phyloP scores from a whole-genome alignment of 1,284 basidiomycete species.

The Fomitopsis betulina region DNA sequence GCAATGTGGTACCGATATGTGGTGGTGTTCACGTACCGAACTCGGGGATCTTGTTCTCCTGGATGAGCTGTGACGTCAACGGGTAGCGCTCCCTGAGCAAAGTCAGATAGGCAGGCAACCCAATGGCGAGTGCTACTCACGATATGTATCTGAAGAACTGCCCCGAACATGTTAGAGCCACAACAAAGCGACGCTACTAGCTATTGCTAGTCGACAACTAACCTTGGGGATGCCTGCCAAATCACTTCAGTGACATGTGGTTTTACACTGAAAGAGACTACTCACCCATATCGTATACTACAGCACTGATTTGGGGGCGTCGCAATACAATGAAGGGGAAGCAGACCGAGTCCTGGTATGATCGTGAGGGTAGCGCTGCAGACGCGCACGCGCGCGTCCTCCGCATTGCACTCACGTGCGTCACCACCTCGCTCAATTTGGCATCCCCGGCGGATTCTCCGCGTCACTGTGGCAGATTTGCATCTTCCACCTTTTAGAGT shows the following conservation, averaged over 20 bases:
- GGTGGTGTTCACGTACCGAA: conserved; percentile 49
- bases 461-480: no score
- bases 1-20: conserved; percentile 10
- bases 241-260: background rate
- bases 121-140: conserved; percentile 37
- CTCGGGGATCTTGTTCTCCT: conserved; percentile 97
- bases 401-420: background rate
- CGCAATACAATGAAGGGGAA: background rate
- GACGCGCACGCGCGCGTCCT: background rate
- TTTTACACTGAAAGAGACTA: background rate
- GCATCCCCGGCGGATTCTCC: background rate
- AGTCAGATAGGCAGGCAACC: conserved; percentile 7
- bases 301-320: background rate
- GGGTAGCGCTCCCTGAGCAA: conserved; percentile 87
- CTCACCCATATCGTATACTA: conserved; percentile 1
- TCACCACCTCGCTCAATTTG: background rate
- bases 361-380: background rate
- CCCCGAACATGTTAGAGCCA: background rate
- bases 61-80: conserved; percentile 94
- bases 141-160: conserved; percentile 85
- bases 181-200: background rate
- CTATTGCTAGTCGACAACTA: background rate
- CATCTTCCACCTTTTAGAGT: no score
- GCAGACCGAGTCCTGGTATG: background rate
- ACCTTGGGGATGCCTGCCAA: conserved; percentile 22